These are phyloP conservation scores for Arthroderma sp. DNA, from an alignment of 2,329 filamentous ascomycete species.

Conservation along the genomic window DNA sequence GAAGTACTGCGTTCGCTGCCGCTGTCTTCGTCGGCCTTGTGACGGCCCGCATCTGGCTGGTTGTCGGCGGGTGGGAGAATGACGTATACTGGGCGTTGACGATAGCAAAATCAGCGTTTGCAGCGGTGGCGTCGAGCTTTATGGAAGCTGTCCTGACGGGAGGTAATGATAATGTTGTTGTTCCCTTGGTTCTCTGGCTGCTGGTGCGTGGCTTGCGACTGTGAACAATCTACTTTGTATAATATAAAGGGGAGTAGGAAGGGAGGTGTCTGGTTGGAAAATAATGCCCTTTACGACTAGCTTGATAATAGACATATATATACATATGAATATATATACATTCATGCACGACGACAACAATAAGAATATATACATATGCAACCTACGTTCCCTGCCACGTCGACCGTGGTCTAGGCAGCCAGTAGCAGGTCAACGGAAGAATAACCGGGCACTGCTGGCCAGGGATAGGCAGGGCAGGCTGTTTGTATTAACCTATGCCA, in stretches of 20 bases:
- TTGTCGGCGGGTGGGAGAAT: constrained; percentile 56
- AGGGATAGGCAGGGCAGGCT: background rate
- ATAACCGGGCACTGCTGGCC: background rate
- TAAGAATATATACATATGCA: background rate
- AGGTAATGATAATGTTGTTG: constrained; percentile 96
- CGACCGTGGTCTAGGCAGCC: background rate
- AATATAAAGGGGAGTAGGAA: background rate
- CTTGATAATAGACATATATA: background rate
- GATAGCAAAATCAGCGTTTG: constrained; percentile 52
- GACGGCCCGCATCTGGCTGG: constrained; percentile 60
- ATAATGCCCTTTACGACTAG: background rate
- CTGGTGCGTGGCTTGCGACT: constrained; percentile 63
- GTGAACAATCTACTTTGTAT: constrained; percentile 7
- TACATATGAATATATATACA: background rate
- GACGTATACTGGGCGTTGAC: constrained; percentile 26
- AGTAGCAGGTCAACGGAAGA: background rate
- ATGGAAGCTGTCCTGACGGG: constrained; percentile 93
- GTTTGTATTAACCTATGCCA: background rate
- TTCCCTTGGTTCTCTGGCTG: constrained; percentile 85
- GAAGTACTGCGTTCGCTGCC: constrained; percentile 63
- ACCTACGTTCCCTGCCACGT: background rate
- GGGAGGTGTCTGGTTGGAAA: background rate
- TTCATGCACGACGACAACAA: too few species aligned
- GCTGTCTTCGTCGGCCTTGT: constrained; percentile 68
- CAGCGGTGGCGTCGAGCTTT: constrained; percentile 69